Percentiles rank a stretch among this genome's conserved stretches.
Evolutionary conservation across 352 stramenopile genomes (phyloP).

Genomic region (Thalassiosira livingstoniorum): DNA sequence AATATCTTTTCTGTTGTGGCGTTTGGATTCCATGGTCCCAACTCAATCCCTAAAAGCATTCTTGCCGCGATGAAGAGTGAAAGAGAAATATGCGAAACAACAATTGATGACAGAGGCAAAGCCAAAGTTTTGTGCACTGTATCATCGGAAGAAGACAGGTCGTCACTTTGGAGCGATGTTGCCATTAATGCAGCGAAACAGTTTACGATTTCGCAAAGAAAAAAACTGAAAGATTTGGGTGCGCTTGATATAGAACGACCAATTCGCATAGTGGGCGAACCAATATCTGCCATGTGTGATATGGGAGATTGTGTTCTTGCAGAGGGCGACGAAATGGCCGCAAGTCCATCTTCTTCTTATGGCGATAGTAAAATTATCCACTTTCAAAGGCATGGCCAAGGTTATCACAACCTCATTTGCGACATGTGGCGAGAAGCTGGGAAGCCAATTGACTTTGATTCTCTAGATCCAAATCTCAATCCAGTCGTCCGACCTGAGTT

Average conservation of each 20-base stretch:
- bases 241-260: conserved; percentile 35
- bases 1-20: no score
- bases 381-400: conserved; percentile 75
- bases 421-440: conserved; percentile 57
- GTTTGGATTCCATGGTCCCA: no score
- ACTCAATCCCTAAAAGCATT: no score
- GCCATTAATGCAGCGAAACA: conserved; percentile 53
- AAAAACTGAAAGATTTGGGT: conserved; percentile 50
- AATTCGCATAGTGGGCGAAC: conserved; percentile 33
- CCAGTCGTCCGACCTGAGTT: conserved; percentile 65
- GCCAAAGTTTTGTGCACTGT: conserved; percentile 24
- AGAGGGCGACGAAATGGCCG: neutral
- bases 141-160: neutral
- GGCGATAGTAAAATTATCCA: conserved; percentile 56
- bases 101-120: conserved; percentile 1
- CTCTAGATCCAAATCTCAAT: conserved; percentile 61
- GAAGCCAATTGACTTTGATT: conserved; percentile 57
- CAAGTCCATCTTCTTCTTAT: neutral
- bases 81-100: conserved; percentile 31
- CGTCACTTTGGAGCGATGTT: conserved; percentile 21
- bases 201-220: conserved; percentile 45
- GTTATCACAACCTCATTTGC: conserved; percentile 75
- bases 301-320: conserved; percentile 21
- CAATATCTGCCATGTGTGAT: conserved; percentile 18
- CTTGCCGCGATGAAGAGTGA: no score